Conservation (phyloP, 352 stramenopile species). For the Phytopythium montanum region DNA sequence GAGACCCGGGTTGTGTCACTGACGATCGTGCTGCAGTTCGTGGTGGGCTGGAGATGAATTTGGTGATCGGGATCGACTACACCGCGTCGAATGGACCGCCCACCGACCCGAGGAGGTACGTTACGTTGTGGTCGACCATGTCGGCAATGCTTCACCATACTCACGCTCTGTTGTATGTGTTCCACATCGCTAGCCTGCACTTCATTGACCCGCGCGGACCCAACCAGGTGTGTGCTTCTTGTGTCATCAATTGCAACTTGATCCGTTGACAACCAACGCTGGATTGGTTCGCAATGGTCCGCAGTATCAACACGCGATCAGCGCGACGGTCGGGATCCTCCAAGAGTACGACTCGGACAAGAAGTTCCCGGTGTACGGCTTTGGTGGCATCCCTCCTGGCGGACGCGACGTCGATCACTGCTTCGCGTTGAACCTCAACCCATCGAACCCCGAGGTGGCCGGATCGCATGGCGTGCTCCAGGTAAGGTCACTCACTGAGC, state of each 20-base stretch:
- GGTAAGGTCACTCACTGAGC: constrained; percentile 14
- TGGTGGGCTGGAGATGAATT: constrained; percentile 86
- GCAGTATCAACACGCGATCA: constrained; percentile 71
- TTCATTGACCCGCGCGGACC: constrained; percentile 57
- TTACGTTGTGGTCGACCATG: constrained; percentile 2
- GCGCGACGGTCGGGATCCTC: constrained; percentile 56
- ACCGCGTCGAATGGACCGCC: constrained; percentile 64
- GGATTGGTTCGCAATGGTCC: background rate
- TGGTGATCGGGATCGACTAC: constrained; percentile 76
- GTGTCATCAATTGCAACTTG: background rate
- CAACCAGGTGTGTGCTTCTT: constrained; percentile 34
- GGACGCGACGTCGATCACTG: constrained; percentile 79
- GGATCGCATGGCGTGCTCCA: constrained; percentile 73
- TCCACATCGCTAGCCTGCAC: constrained; percentile 41
- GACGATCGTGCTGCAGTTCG: constrained; percentile 26
- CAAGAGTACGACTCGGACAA: constrained; percentile 75
- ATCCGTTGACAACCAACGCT: background rate
- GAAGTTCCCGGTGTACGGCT: constrained; percentile 70
- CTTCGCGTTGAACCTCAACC: constrained; percentile 85
- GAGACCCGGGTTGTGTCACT: background rate
- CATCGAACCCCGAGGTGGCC: constrained; percentile 63
- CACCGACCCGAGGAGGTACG: constrained; percentile 38
- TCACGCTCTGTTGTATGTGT: background rate
- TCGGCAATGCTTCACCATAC: background rate
- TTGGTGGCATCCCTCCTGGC: constrained; percentile 78